These are phyloP conservation scores for Prunella vulgaris DNA, from an alignment of 257 asterid genomes.

Conservation along the genomic window DNA sequence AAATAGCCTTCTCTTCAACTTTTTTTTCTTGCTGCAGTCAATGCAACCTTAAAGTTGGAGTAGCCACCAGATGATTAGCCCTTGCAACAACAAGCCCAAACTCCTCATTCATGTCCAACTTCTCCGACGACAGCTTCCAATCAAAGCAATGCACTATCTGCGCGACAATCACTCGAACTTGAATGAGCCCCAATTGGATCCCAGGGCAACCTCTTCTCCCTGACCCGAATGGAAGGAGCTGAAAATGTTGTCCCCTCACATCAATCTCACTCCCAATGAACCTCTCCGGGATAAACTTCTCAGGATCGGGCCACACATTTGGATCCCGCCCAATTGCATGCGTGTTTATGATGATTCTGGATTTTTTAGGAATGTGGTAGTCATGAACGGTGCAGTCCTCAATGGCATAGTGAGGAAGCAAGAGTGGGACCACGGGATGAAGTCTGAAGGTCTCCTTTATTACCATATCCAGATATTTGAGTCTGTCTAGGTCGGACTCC, in stretches of 20 bases:
- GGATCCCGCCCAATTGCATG: slow-evolving; percentile 52
- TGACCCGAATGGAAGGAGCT: slow-evolving; percentile 51
- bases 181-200: slow-evolving; percentile 39
- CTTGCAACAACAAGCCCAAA: slow-evolving; percentile 37
- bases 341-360: slow-evolving; percentile 36
- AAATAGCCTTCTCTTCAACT: background rate
- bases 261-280: slow-evolving; percentile 38
- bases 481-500: slow-evolving; percentile 46
- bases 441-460: slow-evolving; percentile 48
- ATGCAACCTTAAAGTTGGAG: slow-evolving; percentile 28
- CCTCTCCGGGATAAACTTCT: slow-evolving; percentile 51
- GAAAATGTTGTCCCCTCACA: slow-evolving; percentile 41
- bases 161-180: slow-evolving; percentile 41
- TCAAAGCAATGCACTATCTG: slow-evolving; percentile 60
- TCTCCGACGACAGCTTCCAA: slow-evolving; percentile 49
- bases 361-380: slow-evolving; percentile 36
- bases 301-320: slow-evolving; percentile 38
- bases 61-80: slow-evolving; percentile 22
- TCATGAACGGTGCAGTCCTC: slow-evolving; percentile 39
- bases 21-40: background rate
- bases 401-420: slow-evolving; percentile 42
- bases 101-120: slow-evolving; percentile 45
- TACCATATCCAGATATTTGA: slow-evolving; percentile 40
- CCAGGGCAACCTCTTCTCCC: slow-evolving; percentile 63
- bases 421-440: slow-evolving; percentile 47